Evolutionary conservation across 306 rosid species (phyloP).

Genomic region (Prunus dulcis): DNA sequence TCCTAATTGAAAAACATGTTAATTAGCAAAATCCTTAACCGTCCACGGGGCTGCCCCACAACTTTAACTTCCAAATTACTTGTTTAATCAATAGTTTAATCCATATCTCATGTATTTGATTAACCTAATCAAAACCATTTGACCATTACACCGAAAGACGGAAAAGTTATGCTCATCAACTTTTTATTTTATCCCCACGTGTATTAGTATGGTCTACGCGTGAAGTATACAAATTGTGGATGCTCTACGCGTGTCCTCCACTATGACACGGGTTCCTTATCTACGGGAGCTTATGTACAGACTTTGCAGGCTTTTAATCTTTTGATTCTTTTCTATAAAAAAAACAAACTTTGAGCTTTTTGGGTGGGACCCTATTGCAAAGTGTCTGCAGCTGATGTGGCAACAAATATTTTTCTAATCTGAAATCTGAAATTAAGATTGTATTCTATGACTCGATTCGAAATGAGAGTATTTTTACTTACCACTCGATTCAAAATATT

Average conservation of each 20-base stretch:
- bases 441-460: too few relatives aligned
- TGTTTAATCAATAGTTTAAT: background rate
- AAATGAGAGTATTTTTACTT: too few relatives aligned
- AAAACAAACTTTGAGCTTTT: constrained; percentile 11
- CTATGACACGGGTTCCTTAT: constrained; percentile 4
- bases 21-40: constrained; percentile 16
- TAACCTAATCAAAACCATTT: constrained; percentile 5
- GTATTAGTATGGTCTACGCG: background rate
- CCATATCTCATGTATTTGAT: background rate
- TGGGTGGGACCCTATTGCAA: background rate
- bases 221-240: background rate
- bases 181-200: constrained; percentile 8
- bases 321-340: too few relatives aligned
- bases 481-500: too few relatives aligned
- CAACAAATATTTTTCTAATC: background rate
- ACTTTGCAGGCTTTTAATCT: background rate
- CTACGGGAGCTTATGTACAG: background rate
- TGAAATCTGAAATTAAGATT: background rate
- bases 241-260: constrained; percentile 20
- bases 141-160: constrained; percentile 27
- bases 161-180: background rate
- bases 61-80: constrained; percentile 20
- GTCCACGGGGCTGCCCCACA: constrained; percentile 34
- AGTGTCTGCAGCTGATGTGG: constrained; percentile 30
- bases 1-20: background rate